These are phyloP conservation scores for Lasiodiplodia citricola DNA, from an alignment of 2,329 filamentous ascomycete genomes.

Conservation along the genomic window DNA sequence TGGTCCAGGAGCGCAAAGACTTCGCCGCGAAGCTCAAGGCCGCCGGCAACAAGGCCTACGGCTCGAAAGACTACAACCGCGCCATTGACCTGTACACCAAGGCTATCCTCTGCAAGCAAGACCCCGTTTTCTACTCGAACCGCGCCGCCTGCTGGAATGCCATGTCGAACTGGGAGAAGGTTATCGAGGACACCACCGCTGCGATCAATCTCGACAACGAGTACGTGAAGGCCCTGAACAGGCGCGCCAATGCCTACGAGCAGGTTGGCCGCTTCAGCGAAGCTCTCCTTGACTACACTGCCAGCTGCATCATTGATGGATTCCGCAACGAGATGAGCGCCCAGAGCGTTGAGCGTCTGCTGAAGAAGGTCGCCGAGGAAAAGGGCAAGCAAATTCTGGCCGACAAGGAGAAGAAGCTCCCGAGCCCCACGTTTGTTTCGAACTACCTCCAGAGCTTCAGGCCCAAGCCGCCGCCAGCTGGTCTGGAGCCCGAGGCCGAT, in stretches of 20 bases:
- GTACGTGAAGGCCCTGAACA: constrained; percentile 97
- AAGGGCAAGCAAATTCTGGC: constrained; percentile 90
- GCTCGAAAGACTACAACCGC: constrained; percentile 88
- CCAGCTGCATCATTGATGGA: constrained; percentile 97
- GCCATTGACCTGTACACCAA: constrained; percentile 96
- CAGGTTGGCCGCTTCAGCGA: constrained; percentile 90
- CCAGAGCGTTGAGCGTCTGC: constrained; percentile 84
- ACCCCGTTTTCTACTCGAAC: constrained; percentile 99
- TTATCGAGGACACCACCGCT: constrained; percentile 94
- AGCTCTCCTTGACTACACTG: constrained; percentile 95
- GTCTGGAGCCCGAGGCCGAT: constrained; percentile 81
- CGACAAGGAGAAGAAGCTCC: constrained; percentile 81
- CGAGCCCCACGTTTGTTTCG: constrained; percentile 94
- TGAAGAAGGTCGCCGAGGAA: constrained; percentile 95
- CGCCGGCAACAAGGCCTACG: constrained; percentile 94
- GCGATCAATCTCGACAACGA: constrained; percentile 91
- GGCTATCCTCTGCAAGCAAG: constrained; percentile 94
- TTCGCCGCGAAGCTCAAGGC: constrained; percentile 93
- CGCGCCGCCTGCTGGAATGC: constrained; percentile 97
- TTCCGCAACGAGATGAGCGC: constrained; percentile 93
- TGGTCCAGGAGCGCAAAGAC: constrained; percentile 74
- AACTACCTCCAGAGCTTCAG: constrained; percentile 99
- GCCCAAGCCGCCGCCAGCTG: constrained; percentile 75
- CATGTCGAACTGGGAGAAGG: constrained; percentile 89
- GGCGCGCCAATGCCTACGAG: constrained; percentile 95